phyloP scores from a whole-genome alignment of 805 yeast species.

The Metschnikowia santaceciliae region DNA sequence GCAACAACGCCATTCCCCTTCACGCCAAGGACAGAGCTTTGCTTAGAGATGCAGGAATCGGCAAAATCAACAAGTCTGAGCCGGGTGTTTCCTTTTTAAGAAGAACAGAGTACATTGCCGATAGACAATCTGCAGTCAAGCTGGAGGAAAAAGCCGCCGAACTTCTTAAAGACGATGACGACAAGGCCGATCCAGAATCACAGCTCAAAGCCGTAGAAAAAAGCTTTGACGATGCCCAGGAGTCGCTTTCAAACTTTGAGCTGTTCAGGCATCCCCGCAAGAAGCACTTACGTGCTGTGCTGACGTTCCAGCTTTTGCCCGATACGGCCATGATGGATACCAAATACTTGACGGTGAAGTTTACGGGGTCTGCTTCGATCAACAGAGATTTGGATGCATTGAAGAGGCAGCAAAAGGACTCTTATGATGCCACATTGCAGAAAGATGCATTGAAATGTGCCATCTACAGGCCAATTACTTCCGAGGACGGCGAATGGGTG shows the following conservation, averaged over 20 bases:
- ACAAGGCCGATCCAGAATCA: slow-evolving; percentile 50
- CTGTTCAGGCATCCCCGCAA: slow-evolving; percentile 73
- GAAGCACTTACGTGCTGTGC: slow-evolving; percentile 67
- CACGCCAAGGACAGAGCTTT: slow-evolving; percentile 77
- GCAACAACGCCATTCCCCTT: slow-evolving; percentile 37
- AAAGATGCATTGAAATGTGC: slow-evolving; percentile 49
- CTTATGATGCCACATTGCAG: slow-evolving; percentile 29
- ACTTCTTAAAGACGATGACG: slow-evolving; percentile 17
- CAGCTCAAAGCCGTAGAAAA: slow-evolving; percentile 70
- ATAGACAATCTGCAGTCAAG: slow-evolving; percentile 40
- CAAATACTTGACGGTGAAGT: slow-evolving; percentile 59
- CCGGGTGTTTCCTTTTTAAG: slow-evolving; percentile 77
- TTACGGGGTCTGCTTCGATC: slow-evolving; percentile 54
- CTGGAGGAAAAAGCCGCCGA: slow-evolving; percentile 25
- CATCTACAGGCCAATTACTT: slow-evolving; percentile 67
- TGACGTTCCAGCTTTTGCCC: slow-evolving; percentile 78
- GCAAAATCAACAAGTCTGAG: slow-evolving; percentile 38
- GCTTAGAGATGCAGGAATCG: slow-evolving; percentile 72
- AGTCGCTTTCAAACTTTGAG: slow-evolving; percentile 35
- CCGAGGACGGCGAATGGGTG: slow-evolving; percentile 75
- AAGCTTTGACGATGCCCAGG: slow-evolving; percentile 64
- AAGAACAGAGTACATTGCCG: slow-evolving; percentile 89
- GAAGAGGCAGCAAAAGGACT: slow-evolving; percentile 25
- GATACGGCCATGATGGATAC: slow-evolving; percentile 90
- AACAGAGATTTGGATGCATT: slow-evolving; percentile 32